Base-by-base conservation (phyloP, 2,329 filamentous ascomycete genomes). In the Neonectria magnoliae region DNA sequence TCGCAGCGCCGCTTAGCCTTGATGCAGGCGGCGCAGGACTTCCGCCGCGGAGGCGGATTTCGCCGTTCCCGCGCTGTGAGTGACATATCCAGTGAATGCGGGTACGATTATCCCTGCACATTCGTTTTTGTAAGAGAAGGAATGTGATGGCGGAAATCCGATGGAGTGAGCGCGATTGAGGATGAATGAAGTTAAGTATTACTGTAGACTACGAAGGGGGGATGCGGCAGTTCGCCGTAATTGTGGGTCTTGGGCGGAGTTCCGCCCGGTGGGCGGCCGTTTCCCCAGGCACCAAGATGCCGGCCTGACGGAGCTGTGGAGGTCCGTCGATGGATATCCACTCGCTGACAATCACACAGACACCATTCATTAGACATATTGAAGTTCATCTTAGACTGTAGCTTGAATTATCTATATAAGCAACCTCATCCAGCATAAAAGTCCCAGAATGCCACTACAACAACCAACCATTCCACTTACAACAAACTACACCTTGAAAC, bases 1-100 rank as follows among this genome's bases (percentile, higher is more conserved):
- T 87, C 84, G 73, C 87, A 89, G 52, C 83, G 84, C 14, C 87
- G 81, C 74, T 89, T 89, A 25, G 86, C 82, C 69, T 82, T 83
- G 52, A 83, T 86, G 76, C 87, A 89, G 27, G 83, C 82, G 4
- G 81, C 77, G 70, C 87, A 90, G 4, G 87, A 85, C 75, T 87
- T 89, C 51, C 86, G 84, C 60, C 82, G 76, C 5, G 81, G 81
- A 48, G 80, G 84, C 36, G 82, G 83, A 74, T 83, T 84, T 27
- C 67, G 76, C 57, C 78, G 79, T 73, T 83, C 82, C 38, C 71
- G 68, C 10, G 74, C 62, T 29, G 76, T 75, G 18, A 76, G 69
- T 1, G 76, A 77, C 75, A 77, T 18, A 41, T 51, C n/a, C n/a
- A 50, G 48, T 42, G 36, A 38, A 27, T 5, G 10, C 27, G 8